Base-by-base conservation (phyloP, 306 rosid species). In the Prunus campanulata region DNA sequence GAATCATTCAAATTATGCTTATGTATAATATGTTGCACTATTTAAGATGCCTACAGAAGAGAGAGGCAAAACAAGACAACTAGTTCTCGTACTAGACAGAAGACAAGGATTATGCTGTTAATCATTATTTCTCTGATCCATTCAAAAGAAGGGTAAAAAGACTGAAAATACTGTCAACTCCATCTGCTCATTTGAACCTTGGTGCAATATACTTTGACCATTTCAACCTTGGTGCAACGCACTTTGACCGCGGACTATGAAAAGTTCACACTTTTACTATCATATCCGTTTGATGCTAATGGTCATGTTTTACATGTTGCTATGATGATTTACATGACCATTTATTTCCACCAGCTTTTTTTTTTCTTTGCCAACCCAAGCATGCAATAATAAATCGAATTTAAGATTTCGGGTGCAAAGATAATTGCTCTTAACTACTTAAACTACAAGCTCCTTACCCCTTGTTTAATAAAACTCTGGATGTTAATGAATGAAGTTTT, bases 401-500 rank as follows among this genome's bases (percentile, higher is more conserved):
- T 39, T 6, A 6, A 39, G 8, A 39, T 7, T 1, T 39, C 10
- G 9, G 0, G 0, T 39, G 9, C 0, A 39, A 39, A 7, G 9
- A 0, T 39, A 39, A 7, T 7, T 39, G 2, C 44, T 39, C 2
- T 7, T 39, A 39, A 39, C 2, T 6, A 39, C 44, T 39, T 39
- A 39, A 39, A 39, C 2, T 39, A 39, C 42, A 35, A 35, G 8
- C 8, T 39, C 0, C 9, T 39, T 39, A 0, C 8, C 44, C 0
- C 1, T 32, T 3, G 5, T 32, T 32, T 32, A 35, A 39, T 39
- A 66, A 44, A 20, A 84, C 70, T 74, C 42, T 62, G 73, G 82
- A 85, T 66, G 77, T 79, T 55, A 25, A 63, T 82, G 66, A 79
- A 73, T 39, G 67, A 4, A 22, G 87, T 78, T 61, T 74, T 81